Evolutionary conservation across 768 basidiomycete species (phyloP), one percentile per base, ranked within the genome.

Genomic region (Kwoniella bestiolae): DNA sequence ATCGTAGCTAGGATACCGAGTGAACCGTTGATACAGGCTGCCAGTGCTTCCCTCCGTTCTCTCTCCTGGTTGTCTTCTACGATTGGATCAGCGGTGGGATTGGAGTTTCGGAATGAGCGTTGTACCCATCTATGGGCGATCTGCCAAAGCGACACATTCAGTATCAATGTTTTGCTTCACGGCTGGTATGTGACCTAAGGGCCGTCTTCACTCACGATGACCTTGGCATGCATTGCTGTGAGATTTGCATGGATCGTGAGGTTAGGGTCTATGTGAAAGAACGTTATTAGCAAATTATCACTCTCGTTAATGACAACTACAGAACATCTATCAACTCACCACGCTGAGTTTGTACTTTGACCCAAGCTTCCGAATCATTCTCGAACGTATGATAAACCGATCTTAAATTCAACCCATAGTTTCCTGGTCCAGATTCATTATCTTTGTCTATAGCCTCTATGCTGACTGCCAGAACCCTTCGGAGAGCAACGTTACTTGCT

Each of bases 161-260:
- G 21, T 53, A 28, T 29, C 26, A 34, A 7, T 29, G 21, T 6
- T 9, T 28, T 49, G 47, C n/a, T n/a, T n/a, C n/a, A n/a, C n/a
- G n/a, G n/a, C n/a, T n/a, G n/a, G n/a, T n/a, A n/a, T n/a, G n/a
- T n/a, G n/a, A n/a, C n/a, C n/a, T n/a, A n/a, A n/a, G n/a, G n/a
- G n/a, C n/a, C n/a, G n/a, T n/a, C n/a, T n/a, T n/a, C n/a, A 61
- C 60, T 32, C 44, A 61, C 60, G 44, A 61, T 61, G 34, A 61
- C 60, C 38, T 61, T 61, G 46, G 60, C 60, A 28, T 61, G 60
- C 29, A 61, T 26, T 5, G 49, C 50, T 21, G 60, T 35, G 11
- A 61, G 50, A 25, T 41, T 29, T 3, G 60, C 60, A 50, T 61
- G 60, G 3, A 61, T 50, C n/a, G 34, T 21, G 21, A 50, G 51